A percentile compares a stretch with the other conserved stretches of the same genome.
Conservation (phyloP, 441 rosid species). For the Kokia cookei region DNA sequence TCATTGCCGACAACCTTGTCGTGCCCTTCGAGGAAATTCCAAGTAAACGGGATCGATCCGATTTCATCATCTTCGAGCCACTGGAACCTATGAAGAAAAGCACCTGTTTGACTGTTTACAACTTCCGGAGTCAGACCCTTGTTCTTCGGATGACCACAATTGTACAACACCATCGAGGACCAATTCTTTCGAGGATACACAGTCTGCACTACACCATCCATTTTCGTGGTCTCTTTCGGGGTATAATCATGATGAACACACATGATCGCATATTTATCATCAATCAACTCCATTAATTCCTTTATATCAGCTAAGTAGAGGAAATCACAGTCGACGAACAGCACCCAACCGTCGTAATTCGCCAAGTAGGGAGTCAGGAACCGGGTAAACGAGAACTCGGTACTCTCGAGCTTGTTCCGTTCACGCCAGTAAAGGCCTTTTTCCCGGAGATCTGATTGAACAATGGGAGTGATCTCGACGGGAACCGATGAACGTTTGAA, state of each 20-base stretch:
- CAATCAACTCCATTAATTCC: conserved; percentile 62
- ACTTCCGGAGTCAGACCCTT: conserved; percentile 36
- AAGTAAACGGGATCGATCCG: conserved; percentile 74
- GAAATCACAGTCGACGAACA: conserved; percentile 95
- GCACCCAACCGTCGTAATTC: conserved; percentile 79
- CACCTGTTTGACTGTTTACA: conserved; percentile 11
- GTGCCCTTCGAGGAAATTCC: conserved; percentile 97
- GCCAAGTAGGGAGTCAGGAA: conserved; percentile 87
- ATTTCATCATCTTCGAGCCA: conserved; percentile 91
- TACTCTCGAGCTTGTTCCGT: conserved; percentile 77
- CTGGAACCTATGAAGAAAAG: conserved; percentile 27
- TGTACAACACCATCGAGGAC: conserved; percentile 97
- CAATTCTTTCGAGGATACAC: conserved; percentile 95
- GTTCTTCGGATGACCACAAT: conserved; percentile 90
- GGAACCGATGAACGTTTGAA: conserved; percentile 70
- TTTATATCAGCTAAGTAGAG: conserved; percentile 80
- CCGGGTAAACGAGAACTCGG: conserved; percentile 88
- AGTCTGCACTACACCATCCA: conserved; percentile 95
- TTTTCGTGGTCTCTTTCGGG: conserved; percentile 88
- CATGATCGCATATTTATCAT: conserved; percentile 83
- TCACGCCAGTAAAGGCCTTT: conserved; percentile 78
- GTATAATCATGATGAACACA: conserved; percentile 92
- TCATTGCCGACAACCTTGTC: conserved; percentile 66
- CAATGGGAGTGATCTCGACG: conserved; percentile 65
- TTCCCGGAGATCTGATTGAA: conserved; percentile 74